Percentiles rank a stretch among this genome's conserved stretches.
Conservation (phyloP, 495 filamentous ascomycete species). For the Talaromyces adpressus region DNA sequence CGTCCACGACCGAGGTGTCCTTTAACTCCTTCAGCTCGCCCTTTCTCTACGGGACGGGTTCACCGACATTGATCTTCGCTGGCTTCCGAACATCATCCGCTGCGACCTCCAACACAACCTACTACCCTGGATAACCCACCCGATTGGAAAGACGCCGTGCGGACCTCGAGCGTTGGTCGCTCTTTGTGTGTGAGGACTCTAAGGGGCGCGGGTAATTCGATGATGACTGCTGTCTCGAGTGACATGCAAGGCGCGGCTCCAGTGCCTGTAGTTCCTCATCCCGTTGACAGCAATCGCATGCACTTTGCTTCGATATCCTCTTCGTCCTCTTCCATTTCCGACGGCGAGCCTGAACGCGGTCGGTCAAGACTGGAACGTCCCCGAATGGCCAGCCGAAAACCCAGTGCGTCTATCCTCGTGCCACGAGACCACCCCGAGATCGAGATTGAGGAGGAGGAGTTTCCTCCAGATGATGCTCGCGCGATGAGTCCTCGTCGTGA, state of each 20-base stretch:
- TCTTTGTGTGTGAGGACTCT: conserved; percentile 7
- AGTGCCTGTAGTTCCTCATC: conserved; percentile 36
- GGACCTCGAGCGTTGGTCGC: conserved; percentile 2
- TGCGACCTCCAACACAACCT: background rate
- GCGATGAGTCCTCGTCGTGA: conserved; percentile 92
- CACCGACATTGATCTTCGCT: background rate
- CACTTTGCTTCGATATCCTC: conserved; percentile 23
- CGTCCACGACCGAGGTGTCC: background rate
- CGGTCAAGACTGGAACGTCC: conserved; percentile 40
- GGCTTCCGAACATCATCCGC: background rate
- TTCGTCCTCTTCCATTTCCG: conserved; percentile 38
- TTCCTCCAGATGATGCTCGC: conserved; percentile 79
- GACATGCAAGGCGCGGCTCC: conserved; percentile 35
- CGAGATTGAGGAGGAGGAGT: conserved; percentile 58
- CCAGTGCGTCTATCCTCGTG: conserved; percentile 74
- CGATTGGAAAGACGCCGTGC: background rate
- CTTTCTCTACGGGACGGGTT: background rate
- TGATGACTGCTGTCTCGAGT: conserved; percentile 33
- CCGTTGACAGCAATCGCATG: conserved; percentile 32
- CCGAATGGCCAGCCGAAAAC: conserved; percentile 57
- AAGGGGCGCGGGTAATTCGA: conserved; percentile 7
- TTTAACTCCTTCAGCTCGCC: background rate
- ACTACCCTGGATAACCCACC: background rate
- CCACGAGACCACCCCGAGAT: conserved; percentile 64
- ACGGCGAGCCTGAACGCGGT: conserved; percentile 36